These are phyloP conservation scores for Whalleya microplaca DNA, from an alignment of 2,329 filamentous ascomycete genomes.

Conservation along the genomic window DNA sequence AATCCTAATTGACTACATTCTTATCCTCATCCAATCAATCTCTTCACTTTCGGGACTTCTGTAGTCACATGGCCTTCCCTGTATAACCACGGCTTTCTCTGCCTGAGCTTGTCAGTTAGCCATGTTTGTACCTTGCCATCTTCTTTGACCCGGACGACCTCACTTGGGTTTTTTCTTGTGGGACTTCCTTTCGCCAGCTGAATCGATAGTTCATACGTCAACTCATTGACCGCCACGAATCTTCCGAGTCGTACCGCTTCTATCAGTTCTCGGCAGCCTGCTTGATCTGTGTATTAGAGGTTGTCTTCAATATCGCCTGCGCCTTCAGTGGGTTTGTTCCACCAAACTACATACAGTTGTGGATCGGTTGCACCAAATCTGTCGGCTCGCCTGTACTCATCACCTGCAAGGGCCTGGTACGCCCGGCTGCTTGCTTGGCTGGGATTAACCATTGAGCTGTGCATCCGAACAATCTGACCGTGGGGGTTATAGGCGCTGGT, in stretches of 20 bases:
- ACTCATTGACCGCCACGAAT: slow-evolving; percentile 18
- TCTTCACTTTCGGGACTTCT: background rate
- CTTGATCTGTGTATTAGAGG: slow-evolving; percentile 21
- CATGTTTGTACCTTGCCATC: slow-evolving; percentile 27
- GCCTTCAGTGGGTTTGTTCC: background rate
- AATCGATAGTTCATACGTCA: slow-evolving; percentile 2
- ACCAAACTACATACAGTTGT: slow-evolving; percentile 2
- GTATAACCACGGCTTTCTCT: no score
- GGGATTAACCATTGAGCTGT: slow-evolving; percentile 12
- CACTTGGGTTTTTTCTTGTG: slow-evolving; percentile 13
- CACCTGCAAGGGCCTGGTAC: slow-evolving; percentile 15
- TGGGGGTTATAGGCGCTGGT: slow-evolving; percentile 17
- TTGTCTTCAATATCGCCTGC: slow-evolving; percentile 24
- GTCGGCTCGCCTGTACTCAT: slow-evolving; percentile 8
- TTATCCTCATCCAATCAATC: background rate
- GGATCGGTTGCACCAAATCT: slow-evolving; percentile 17
- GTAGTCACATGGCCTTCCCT: slow-evolving; percentile 1
- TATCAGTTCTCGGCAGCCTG: slow-evolving; percentile 29
- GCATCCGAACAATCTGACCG: slow-evolving; percentile 11
- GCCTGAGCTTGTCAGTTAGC: slow-evolving; percentile 4
- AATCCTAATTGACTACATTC: slow-evolving; percentile 17
- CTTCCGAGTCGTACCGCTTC: slow-evolving; percentile 22
- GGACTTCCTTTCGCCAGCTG: slow-evolving; percentile 9
- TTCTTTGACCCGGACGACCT: slow-evolving; percentile 23
- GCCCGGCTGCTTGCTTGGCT: background rate